A percentile compares a stretch with the other conserved stretches of the same genome.
phyloP scores from a whole-genome alignment of 805 yeast genomes.

The Pichia membranifaciens region DNA sequence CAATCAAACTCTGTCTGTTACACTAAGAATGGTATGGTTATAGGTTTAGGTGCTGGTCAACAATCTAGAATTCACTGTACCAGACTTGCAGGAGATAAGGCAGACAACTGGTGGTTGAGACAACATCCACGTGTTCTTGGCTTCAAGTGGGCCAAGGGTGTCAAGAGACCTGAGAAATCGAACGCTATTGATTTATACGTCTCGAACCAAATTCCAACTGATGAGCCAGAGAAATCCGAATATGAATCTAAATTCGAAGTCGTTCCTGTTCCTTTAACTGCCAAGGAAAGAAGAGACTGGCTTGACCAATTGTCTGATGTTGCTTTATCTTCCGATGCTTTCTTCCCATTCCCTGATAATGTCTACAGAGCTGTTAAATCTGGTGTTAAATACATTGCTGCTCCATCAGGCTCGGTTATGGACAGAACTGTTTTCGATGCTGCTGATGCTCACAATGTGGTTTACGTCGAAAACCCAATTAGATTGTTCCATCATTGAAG shows the following conservation, averaged over 20 bases:
- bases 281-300: slow-evolving; percentile 86
- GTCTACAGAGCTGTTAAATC: slow-evolving; percentile 96
- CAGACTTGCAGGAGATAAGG: slow-evolving; percentile 98
- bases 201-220: slow-evolving; percentile 82
- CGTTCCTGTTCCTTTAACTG: slow-evolving; percentile 78
- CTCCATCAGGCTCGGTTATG: slow-evolving; percentile 97
- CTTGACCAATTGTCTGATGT: slow-evolving; percentile 71
- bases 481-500: slow-evolving; percentile 92
- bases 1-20: slow-evolving; percentile 98
- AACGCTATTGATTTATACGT: slow-evolving; percentile 95
- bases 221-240: slow-evolving; percentile 90
- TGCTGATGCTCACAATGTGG: slow-evolving; percentile 85
- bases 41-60: slow-evolving; percentile 99
- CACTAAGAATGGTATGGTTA: slow-evolving; percentile 98
- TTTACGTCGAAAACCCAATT: slow-evolving; percentile 94
- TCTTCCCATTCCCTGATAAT: slow-evolving; percentile 99
- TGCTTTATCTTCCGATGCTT: slow-evolving; percentile 93
- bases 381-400: slow-evolving; percentile 94
- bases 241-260: slow-evolving; percentile 83
- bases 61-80: slow-evolving; percentile 99
- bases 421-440: slow-evolving; percentile 94
- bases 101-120: slow-evolving; percentile 99
- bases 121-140: slow-evolving; percentile 93
- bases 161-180: slow-evolving; percentile 96
- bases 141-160: slow-evolving; percentile 97